Percentiles rank a stretch among this genome's conserved stretches.
phyloP scores from a whole-genome alignment of 2,329 filamentous ascomycete genomes.

The Graphium sp. region DNA sequence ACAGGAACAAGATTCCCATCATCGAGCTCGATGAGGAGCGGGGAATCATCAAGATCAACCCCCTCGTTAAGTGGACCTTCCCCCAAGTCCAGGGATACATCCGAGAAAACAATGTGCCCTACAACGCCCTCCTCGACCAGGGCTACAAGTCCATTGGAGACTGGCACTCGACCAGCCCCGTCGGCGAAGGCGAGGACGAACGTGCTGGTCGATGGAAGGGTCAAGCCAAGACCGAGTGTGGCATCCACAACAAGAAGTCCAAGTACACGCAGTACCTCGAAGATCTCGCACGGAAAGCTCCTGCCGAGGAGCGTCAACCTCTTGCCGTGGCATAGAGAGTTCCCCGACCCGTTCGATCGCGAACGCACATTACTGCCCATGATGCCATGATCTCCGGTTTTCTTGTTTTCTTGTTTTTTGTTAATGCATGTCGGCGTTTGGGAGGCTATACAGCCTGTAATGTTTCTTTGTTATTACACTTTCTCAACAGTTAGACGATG shows the following conservation, averaged over 20 bases:
- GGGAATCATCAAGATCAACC: slow-evolving; percentile 93
- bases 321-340: too few relatives aligned
- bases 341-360: too few relatives aligned
- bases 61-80: slow-evolving; percentile 87
- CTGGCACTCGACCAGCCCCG: slow-evolving; percentile 92
- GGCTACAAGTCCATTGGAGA: slow-evolving; percentile 99
- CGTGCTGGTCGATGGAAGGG: slow-evolving; percentile 95
- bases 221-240: slow-evolving; percentile 88
- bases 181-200: slow-evolving; percentile 86
- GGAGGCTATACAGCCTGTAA: too few relatives aligned
- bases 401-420: background rate
- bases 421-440: too few relatives aligned
- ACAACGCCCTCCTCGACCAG: slow-evolving; percentile 76
- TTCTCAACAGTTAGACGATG: too few relatives aligned
- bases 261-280: slow-evolving; percentile 71
- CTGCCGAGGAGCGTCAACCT: too few relatives aligned
- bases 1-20: slow-evolving; percentile 78
- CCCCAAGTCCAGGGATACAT: slow-evolving; percentile 79
- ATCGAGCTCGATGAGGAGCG: slow-evolving; percentile 80
- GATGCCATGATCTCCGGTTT: background rate
- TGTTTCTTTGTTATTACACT: too few relatives aligned
- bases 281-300: slow-evolving; percentile 51
- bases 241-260: slow-evolving; percentile 95
- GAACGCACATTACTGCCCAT: too few relatives aligned
- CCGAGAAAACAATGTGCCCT: slow-evolving; percentile 72